These are phyloP conservation scores for Mollisia scopiformis DNA, from an alignment of 2,329 filamentous ascomycete species.

Conservation along the genomic window DNA sequence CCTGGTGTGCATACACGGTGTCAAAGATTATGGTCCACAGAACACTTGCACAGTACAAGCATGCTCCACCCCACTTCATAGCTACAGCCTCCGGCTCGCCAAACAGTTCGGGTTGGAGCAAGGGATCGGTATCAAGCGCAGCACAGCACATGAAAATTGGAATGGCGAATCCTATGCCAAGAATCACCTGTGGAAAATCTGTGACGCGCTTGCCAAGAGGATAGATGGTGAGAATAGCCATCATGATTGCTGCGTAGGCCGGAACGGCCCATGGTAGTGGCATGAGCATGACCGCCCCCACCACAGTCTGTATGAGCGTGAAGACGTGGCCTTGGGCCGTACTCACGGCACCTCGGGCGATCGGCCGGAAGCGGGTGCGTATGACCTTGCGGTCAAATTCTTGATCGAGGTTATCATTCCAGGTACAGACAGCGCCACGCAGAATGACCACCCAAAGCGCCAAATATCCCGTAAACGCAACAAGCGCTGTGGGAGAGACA, in stretches of 20 bases:
- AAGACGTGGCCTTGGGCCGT: background rate
- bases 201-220: constrained; percentile 5
- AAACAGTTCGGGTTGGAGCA: background rate
- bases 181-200: constrained; percentile 12
- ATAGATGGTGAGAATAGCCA: background rate
- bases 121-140: constrained; percentile 1
- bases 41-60: constrained; percentile 1
- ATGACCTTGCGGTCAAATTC: constrained; percentile 10
- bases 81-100: too few relatives aligned
- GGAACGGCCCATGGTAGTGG: background rate
- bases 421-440: constrained; percentile 1
- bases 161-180: constrained; percentile 6
- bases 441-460: background rate
- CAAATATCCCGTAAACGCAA: background rate
- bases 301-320: background rate
- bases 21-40: constrained; percentile 16
- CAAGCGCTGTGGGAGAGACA: background rate
- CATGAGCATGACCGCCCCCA: background rate
- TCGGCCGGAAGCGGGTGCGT: constrained; percentile 1
- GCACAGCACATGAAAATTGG: constrained; percentile 4
- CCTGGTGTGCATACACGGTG: constrained; percentile 15
- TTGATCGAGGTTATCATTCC: constrained; percentile 9
- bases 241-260: background rate
- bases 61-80: too few relatives aligned
- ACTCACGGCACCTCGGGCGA: constrained; percentile 5